Conservation (phyloP, 177 flowering plant genomes). For the Telopea speciosissima region DNA sequence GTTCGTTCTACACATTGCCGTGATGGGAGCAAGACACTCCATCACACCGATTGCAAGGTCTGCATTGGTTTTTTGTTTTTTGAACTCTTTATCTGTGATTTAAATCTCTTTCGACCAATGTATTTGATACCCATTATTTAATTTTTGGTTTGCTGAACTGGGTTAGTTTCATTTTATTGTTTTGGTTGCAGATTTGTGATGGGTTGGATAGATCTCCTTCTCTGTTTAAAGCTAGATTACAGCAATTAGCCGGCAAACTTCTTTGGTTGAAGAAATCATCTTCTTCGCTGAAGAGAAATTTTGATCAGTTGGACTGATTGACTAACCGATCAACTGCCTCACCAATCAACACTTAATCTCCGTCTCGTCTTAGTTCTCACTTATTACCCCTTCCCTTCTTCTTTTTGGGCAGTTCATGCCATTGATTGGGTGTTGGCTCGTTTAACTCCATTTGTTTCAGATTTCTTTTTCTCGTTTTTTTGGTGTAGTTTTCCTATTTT, state of each 20-base stretch:
- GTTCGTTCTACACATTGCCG: constrained; percentile 24
- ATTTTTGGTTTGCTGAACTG: not conserved
- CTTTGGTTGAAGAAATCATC: constrained; percentile 23
- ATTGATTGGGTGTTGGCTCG: too few relatives aligned
- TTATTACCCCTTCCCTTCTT: too few relatives aligned
- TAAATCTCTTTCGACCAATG: not conserved
- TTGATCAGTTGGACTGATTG: constrained; percentile 17
- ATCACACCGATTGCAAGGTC: constrained; percentile 32
- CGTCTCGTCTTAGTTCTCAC: too few relatives aligned
- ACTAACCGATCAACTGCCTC: not conserved
- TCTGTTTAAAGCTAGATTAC: constrained; percentile 21
- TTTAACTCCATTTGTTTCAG: too few relatives aligned
- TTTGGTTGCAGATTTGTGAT: constrained; percentile 22
- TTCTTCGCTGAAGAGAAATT: constrained; percentile 22
- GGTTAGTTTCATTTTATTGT: not conserved
- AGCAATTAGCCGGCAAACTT: constrained; percentile 25
- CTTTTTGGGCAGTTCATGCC: too few relatives aligned
- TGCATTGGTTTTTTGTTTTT: too few relatives aligned
- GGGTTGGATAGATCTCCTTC: constrained; percentile 27
- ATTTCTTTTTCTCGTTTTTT: too few relatives aligned
- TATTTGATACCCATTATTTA: not conserved
- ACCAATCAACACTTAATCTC: too few relatives aligned
- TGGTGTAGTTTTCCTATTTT: too few relatives aligned
- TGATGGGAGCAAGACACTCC: constrained; percentile 27
- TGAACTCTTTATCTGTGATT: too few relatives aligned